A percentile compares a stretch with the other conserved stretches of the same genome.
Evolutionary conservation across 768 basidiomycete genomes (phyloP).

Genomic region (Lenzites betulinus): DNA sequence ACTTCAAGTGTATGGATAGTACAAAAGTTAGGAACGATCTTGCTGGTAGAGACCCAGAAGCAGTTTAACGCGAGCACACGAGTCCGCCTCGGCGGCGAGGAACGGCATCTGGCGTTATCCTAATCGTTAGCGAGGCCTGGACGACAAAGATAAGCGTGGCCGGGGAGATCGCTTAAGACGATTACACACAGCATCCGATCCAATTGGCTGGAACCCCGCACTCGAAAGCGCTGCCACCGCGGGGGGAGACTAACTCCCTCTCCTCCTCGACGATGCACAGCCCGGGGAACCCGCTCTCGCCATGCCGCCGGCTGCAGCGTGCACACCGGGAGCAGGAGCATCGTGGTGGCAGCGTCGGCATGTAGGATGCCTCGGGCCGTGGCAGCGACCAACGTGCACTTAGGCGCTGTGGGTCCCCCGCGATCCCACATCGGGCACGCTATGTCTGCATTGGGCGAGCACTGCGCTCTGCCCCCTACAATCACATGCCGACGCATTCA

Average conservation of each 20-base stretch:
- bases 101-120: background rate
- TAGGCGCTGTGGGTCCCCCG: conserved; percentile 13
- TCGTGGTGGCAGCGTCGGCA: conserved; percentile 1
- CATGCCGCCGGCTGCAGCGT: background rate
- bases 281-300: background rate
- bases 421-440: conserved; percentile 3
- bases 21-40: background rate
- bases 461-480: conserved; percentile 6
- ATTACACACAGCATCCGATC: background rate
- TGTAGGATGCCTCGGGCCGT: too few relatives aligned
- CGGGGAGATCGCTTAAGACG: conserved; percentile 1
- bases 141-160: conserved; percentile 6
- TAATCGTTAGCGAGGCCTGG: background rate
- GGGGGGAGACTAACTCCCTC: background rate
- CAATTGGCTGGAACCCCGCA: conserved; percentile 2
- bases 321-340: background rate
- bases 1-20: background rate
- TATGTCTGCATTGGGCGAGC: conserved; percentile 7
- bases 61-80: background rate
- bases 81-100: conserved; percentile 6
- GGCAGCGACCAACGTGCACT: background rate
- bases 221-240: conserved; percentile 5
- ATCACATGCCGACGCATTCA: conserved; percentile 19
- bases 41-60: background rate
- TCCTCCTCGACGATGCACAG: background rate